These are phyloP conservation scores for Carnegiea gigantea DNA, from an alignment of 179 eudicot genomes.

Conservation along the genomic window DNA sequence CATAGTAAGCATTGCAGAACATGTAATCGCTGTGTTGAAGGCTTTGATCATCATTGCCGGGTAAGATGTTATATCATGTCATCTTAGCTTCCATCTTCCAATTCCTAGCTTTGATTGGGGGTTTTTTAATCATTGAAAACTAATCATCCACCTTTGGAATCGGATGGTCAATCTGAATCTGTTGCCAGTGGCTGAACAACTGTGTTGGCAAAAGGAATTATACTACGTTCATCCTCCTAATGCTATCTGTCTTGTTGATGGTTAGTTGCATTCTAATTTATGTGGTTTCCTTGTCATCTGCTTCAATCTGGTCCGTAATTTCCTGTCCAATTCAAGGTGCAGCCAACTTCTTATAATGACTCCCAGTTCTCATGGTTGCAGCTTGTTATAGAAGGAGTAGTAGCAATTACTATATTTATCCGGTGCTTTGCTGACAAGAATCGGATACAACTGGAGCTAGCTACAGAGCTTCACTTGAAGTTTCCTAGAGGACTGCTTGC, in stretches of 20 bases:
- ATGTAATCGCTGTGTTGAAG: conserved; percentile 91
- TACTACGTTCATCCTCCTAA: conserved; percentile 76
- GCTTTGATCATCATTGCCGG: conserved; percentile 96
- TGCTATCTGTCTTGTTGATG: conserved; percentile 70
- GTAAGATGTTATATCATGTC: conserved; percentile 31
- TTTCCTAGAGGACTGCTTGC: conserved; percentile 79
- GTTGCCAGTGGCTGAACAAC: conserved; percentile 90
- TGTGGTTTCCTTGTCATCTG: neutral
- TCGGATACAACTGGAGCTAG: conserved; percentile 56
- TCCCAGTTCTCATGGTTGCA: conserved; percentile 28
- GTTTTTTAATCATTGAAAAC: neutral
- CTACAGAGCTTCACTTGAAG: conserved; percentile 34
- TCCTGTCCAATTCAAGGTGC: neutral
- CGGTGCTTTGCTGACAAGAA: conserved; percentile 75
- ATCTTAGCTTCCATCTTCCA: neutral
- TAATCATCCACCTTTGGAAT: neutral
- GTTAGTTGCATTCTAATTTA: conserved; percentile 38
- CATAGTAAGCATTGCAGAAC: conserved; percentile 90
- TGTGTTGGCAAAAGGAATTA: conserved; percentile 91
- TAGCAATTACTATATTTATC: conserved; percentile 74
- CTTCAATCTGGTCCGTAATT: neutral
- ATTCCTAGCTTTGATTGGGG: neutral
- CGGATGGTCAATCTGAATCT: neutral
- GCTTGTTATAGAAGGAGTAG: conserved; percentile 78
- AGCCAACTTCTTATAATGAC: neutral